A percentile compares a stretch with the other conserved stretches of the same genome.
phyloP scores from a whole-genome alignment of 2,329 filamentous ascomycete genomes.

The Trematosphaeria pertusa region DNA sequence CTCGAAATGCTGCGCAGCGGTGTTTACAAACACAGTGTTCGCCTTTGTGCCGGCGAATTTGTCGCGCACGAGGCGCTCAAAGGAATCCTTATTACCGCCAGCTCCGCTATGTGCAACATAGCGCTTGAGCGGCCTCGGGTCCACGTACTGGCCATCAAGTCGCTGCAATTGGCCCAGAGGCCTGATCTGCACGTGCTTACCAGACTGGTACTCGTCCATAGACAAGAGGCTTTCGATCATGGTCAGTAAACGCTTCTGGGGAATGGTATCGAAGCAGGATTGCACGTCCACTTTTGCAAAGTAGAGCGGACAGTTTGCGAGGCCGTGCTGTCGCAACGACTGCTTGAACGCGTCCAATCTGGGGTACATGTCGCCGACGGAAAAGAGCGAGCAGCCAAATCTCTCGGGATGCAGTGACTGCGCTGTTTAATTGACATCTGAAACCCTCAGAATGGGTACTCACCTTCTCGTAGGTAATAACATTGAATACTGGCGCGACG shows the following conservation, averaged over 20 bases:
- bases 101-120: constrained; percentile 51
- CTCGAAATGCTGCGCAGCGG: constrained; percentile 64
- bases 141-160: constrained; percentile 35
- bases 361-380: constrained; percentile 78
- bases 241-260: constrained; percentile 74
- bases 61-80: constrained; percentile 40
- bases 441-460: constrained; percentile 3
- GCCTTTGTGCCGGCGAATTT: constrained; percentile 45
- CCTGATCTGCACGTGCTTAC: constrained; percentile 76
- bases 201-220: constrained; percentile 71
- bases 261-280: constrained; percentile 94
- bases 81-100: constrained; percentile 37
- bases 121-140: constrained; percentile 44
- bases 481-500: constrained; percentile 75
- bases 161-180: constrained; percentile 49
- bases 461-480: constrained; percentile 81
- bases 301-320: constrained; percentile 63
- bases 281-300: constrained; percentile 94
- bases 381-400: constrained; percentile 83
- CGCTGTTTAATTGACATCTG: constrained; percentile 10
- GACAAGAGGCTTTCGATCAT: constrained; percentile 67
- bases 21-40: constrained; percentile 81
- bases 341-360: constrained; percentile 74
- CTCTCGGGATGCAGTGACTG: constrained; percentile 55
- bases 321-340: constrained; percentile 48